phyloP scores from a whole-genome alignment of 495 filamentous ascomycete species.

The Melanomma pulvis-pyrius region DNA sequence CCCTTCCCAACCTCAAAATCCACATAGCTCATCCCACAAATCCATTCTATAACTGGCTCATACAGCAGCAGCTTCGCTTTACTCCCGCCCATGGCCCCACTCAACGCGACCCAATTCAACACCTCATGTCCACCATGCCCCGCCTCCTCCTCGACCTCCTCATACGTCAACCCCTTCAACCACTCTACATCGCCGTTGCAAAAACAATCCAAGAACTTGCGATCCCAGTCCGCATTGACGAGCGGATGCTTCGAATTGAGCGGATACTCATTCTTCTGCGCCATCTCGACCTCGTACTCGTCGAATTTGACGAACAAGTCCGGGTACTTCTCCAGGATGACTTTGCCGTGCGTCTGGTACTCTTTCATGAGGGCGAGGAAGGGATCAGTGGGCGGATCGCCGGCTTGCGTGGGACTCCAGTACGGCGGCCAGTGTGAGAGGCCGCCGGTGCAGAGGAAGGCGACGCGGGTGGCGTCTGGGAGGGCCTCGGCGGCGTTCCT shows the following conservation, averaged over 20 bases:
- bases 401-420: slow-evolving; percentile 16
- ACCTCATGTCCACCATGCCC: slow-evolving; percentile 24
- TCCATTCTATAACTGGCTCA: slow-evolving; percentile 25
- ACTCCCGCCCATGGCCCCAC: slow-evolving; percentile 16
- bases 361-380: slow-evolving; percentile 23
- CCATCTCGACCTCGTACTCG: slow-evolving; percentile 25
- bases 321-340: slow-evolving; percentile 6
- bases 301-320: slow-evolving; percentile 16
- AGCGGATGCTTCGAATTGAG: slow-evolving; percentile 13
- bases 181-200: slow-evolving; percentile 15
- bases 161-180: slow-evolving; percentile 19
- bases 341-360: slow-evolving; percentile 16
- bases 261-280: slow-evolving; percentile 25
- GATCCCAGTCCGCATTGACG: slow-evolving; percentile 14
- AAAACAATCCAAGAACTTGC: slow-evolving; percentile 12
- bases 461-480: slow-evolving; percentile 6
- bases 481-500: slow-evolving; percentile 10
- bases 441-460: slow-evolving; percentile 14
- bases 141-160: slow-evolving; percentile 21
- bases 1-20: slow-evolving; percentile 20
- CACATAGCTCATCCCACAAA: slow-evolving; percentile 25
- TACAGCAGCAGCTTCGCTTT: slow-evolving; percentile 23
- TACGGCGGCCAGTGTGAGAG: slow-evolving; percentile 22
- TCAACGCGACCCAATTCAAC: slow-evolving; percentile 20
- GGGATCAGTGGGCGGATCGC: slow-evolving; percentile 18